phyloP scores from a whole-genome alignment of 2,329 filamentous ascomycete species.

The Colletotrichum sp. region DNA sequence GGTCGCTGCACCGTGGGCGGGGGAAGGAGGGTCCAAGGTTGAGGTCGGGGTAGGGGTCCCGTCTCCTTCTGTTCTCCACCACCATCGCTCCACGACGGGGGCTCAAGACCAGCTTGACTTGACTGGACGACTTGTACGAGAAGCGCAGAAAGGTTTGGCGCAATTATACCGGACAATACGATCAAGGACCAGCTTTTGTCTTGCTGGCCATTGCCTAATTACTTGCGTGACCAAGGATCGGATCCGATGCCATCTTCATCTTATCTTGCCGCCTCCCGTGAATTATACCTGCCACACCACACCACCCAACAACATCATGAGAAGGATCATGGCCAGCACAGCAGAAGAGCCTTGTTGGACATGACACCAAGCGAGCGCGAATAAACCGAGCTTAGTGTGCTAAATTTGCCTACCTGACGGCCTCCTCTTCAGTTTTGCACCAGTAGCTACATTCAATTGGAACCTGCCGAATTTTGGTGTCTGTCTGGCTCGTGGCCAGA shows the following conservation, averaged over 20 bases:
- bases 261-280: background rate
- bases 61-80: background rate
- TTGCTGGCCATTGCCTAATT: background rate
- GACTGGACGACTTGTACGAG: constrained; percentile 17
- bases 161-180: background rate
- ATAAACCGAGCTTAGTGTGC: background rate
- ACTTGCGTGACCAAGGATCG: background rate
- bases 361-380: background rate
- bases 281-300: background rate
- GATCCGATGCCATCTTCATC: background rate
- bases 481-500: background rate
- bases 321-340: background rate
- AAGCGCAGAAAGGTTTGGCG: constrained; percentile 6
- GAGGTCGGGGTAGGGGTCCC: background rate
- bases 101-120: background rate
- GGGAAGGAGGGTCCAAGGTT: background rate
- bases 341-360: background rate
- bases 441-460: background rate
- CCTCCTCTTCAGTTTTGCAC: background rate
- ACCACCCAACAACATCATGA: background rate
- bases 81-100: background rate
- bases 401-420: background rate
- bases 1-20: background rate
- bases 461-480: background rate
- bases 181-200: background rate